Evolutionary conservation across 2,329 filamentous ascomycete genomes (phyloP).

Genomic region (Furcasterigmium furcatum): DNA sequence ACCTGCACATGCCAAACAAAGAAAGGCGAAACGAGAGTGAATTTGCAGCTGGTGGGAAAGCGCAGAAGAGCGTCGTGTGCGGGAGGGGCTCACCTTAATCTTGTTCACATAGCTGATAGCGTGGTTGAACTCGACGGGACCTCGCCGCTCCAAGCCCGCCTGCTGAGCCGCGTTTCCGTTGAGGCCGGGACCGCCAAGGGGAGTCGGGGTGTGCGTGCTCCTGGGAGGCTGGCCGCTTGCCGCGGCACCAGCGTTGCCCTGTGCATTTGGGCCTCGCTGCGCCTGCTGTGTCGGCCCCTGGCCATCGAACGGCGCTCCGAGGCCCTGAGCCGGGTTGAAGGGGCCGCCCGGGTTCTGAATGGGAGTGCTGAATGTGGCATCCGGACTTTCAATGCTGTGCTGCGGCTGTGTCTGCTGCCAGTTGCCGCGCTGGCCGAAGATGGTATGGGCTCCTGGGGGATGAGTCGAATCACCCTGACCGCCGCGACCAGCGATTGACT

Average conservation of each 20-base stretch:
- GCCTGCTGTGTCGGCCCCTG: conserved; percentile 25
- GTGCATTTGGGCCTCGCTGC: conserved; percentile 26
- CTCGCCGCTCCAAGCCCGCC: conserved; percentile 74
- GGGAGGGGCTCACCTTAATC: conserved; percentile 74
- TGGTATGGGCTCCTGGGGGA: conserved; percentile 22
- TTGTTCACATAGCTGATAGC: conserved; percentile 99
- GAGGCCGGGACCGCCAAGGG: conserved; percentile 52
- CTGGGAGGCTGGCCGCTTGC: conserved; percentile 43
- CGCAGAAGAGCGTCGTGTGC: neutral
- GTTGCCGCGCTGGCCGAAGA: conserved; percentile 47
- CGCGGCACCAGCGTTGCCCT: conserved; percentile 21
- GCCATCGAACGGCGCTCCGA: conserved; percentile 19
- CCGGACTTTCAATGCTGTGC: conserved; percentile 60
- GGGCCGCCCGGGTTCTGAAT: conserved; percentile 45
- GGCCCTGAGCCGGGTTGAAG: conserved; percentile 35
- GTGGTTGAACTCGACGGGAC: conserved; percentile 97
- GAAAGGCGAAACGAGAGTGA: no score
- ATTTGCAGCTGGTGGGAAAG: neutral
- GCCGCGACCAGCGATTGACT: conserved; percentile 67
- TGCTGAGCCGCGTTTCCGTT: conserved; percentile 60
- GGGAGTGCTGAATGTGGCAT: conserved; percentile 58
- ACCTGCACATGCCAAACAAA: neutral
- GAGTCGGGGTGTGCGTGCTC: conserved; percentile 59
- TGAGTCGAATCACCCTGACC: conserved; percentile 41
- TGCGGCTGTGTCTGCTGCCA: conserved; percentile 55